Evolutionary conservation across 345 rosid species (phyloP).

Genomic region (Citrus unshiu): DNA sequence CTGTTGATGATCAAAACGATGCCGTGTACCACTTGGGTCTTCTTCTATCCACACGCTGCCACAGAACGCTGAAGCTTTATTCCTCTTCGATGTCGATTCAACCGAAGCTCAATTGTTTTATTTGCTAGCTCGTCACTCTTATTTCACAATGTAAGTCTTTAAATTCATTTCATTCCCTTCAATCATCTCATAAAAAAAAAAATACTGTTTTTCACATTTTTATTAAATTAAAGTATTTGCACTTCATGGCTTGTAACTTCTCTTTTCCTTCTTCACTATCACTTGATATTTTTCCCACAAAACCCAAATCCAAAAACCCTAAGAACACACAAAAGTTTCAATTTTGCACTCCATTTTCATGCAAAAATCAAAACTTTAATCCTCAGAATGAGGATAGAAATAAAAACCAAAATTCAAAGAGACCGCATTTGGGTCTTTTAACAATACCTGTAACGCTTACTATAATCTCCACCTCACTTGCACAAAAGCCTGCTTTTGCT

Average conservation of each 20-base stretch:
- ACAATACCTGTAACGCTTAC: constrained; percentile 67
- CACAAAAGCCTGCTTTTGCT: constrained; percentile 38
- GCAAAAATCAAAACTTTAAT: constrained; percentile 27
- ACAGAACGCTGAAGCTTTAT: constrained; percentile 5
- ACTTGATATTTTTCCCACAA: constrained; percentile 22
- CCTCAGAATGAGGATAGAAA: constrained; percentile 16
- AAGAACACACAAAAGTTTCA: constrained; percentile 14
- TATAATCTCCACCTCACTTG: constrained; percentile 53
- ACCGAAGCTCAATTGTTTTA: constrained; percentile 9
- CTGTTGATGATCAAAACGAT: neutral
- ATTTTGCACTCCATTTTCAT: constrained; percentile 30
- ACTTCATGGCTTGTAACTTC: constrained; percentile 42
- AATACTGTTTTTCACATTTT: neutral
- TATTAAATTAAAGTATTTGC: neutral
- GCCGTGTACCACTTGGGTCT: neutral
- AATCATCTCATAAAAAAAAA: neutral
- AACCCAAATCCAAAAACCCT: constrained; percentile 23
- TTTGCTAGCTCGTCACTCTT: constrained; percentile 11
- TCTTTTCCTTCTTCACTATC: constrained; percentile 35
- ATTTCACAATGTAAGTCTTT: constrained; percentile 32
- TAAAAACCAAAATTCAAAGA: constrained; percentile 23
- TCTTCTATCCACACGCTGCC: neutral
- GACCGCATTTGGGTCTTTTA: constrained; percentile 42
- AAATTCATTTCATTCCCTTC: neutral
- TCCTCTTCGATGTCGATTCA: constrained; percentile 25